phyloP scores from a whole-genome alignment of 352 stramenopile species.

The Nothophytophthora sp. region DNA sequence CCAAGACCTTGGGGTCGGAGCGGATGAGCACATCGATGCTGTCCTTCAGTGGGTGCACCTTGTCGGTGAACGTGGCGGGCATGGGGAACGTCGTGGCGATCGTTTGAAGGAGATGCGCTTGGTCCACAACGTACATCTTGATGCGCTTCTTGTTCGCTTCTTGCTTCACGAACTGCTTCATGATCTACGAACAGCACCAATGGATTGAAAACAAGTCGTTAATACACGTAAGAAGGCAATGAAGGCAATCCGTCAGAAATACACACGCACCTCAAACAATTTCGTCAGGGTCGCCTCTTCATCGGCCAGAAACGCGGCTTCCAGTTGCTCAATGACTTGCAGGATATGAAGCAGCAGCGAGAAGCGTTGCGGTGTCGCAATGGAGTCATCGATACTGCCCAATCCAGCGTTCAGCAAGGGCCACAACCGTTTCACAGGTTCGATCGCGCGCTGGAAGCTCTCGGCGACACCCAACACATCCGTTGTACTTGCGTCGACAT shows the following conservation, averaged over 20 bases:
- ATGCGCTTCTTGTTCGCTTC: constrained; percentile 52
- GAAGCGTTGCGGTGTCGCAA: constrained; percentile 61
- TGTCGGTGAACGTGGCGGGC: constrained; percentile 31
- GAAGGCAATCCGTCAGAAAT: neutral
- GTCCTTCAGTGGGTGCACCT: constrained; percentile 40
- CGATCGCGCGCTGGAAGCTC: constrained; percentile 39
- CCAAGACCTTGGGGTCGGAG: constrained; percentile 73
- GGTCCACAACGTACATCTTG: constrained; percentile 35
- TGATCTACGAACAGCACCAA: constrained; percentile 18
- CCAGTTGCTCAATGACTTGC: constrained; percentile 63
- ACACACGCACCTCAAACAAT: constrained; percentile 34
- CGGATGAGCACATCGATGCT: constrained; percentile 63
- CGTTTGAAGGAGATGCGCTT: constrained; percentile 50
- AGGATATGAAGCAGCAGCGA: constrained; percentile 64
- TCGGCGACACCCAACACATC: constrained; percentile 11
- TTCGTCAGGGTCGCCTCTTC: constrained; percentile 34
- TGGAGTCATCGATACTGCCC: constrained; percentile 42
- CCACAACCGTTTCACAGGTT: constrained; percentile 54
- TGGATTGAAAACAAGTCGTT: neutral
- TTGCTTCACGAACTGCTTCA: constrained; percentile 54
- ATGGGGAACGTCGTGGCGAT: constrained; percentile 48
- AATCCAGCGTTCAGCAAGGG: constrained; percentile 43
- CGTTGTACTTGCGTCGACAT: neutral
- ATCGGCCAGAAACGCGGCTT: constrained; percentile 36
- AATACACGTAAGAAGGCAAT: neutral